phyloP scores from a whole-genome alignment of 768 basidiomycete genomes.

The Kwoniella sp. region DNA sequence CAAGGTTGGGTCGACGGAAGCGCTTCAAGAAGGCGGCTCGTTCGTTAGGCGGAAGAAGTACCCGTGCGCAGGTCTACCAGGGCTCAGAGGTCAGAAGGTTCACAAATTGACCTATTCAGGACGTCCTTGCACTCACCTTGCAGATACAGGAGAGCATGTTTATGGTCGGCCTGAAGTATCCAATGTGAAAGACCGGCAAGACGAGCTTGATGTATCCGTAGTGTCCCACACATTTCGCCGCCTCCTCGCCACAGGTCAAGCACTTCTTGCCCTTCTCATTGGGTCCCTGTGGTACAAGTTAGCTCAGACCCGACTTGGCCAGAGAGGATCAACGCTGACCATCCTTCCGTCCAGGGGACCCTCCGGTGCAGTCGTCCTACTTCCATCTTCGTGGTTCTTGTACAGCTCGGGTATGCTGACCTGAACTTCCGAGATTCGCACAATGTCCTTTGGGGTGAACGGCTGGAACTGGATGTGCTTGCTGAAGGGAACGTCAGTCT shows the following conservation, averaged over 20 bases:
- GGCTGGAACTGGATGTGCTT: conserved; percentile 95
- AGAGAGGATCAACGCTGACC: conserved; percentile 54
- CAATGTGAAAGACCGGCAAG: conserved; percentile 96
- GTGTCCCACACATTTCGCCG: conserved; percentile 94
- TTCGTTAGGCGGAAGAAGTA: conserved; percentile 81
- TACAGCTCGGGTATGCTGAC: conserved; percentile 90
- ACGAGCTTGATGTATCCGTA: conserved; percentile 97
- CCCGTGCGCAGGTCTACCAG: conserved; percentile 72
- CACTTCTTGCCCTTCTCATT: conserved; percentile 88
- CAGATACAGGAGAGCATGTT: conserved; percentile 91
- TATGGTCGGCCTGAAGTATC: conserved; percentile 95
- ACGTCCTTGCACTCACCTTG: conserved; percentile 60
- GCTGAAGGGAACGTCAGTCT: conserved; percentile 56
- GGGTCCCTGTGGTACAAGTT: conserved; percentile 63
- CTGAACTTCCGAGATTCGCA: conserved; percentile 92
- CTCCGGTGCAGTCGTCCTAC: conserved; percentile 77
- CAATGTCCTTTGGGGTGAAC: conserved; percentile 88
- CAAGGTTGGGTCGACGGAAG: conserved; percentile 85
- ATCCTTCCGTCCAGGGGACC: conserved; percentile 89
- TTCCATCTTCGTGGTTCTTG: conserved; percentile 54
- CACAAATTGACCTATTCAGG: background rate
- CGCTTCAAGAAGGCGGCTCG: conserved; percentile 75
- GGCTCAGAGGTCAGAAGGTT: background rate
- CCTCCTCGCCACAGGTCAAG: conserved; percentile 86
- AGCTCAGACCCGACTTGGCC: background rate